Percentiles rank a stretch among this genome's conserved stretches.
These are phyloP conservation scores for Ogataea philodendri DNA, from an alignment of 805 yeast genomes.

Conservation along the genomic window DNA sequence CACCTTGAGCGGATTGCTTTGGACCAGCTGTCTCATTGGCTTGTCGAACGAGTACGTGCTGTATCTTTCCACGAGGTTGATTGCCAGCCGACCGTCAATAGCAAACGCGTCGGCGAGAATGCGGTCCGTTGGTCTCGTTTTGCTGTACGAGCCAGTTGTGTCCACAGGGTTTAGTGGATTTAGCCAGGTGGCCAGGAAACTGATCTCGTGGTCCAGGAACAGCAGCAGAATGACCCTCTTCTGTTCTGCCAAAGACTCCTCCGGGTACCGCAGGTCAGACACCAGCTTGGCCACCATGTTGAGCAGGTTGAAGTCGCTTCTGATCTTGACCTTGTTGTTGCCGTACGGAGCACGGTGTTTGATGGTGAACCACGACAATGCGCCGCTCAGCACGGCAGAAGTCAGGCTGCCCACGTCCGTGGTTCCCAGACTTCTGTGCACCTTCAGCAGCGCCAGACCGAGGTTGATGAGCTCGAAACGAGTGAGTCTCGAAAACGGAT, in stretches of 20 bases:
- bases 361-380: slow-evolving; percentile 74
- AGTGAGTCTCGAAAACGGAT: slow-evolving; percentile 74
- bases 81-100: slow-evolving; percentile 70
- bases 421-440: slow-evolving; percentile 50
- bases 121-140: slow-evolving; percentile 37
- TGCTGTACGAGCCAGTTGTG: slow-evolving; percentile 37
- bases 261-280: slow-evolving; percentile 24
- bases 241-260: slow-evolving; percentile 34
- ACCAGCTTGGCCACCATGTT: slow-evolving; percentile 45
- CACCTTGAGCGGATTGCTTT: slow-evolving; percentile 57
- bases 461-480: slow-evolving; percentile 74
- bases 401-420: slow-evolving; percentile 46
- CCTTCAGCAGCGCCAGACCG: slow-evolving; percentile 60
- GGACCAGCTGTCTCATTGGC: slow-evolving; percentile 44
- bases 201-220: slow-evolving; percentile 75
- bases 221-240: slow-evolving; percentile 56
- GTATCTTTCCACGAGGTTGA: slow-evolving; percentile 63
- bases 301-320: slow-evolving; percentile 63
- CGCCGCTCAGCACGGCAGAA: slow-evolving; percentile 56
- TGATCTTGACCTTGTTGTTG: slow-evolving; percentile 67
- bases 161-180: slow-evolving; percentile 52
- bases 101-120: slow-evolving; percentile 57
- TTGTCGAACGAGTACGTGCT: slow-evolving; percentile 38
- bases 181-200: slow-evolving; percentile 74
- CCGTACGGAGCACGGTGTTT: slow-evolving; percentile 78